These are phyloP conservation scores for Umbelopsis sp. DNA, from an alignment of 371 early-diverging fungal genomes.

Conservation along the genomic window DNA sequence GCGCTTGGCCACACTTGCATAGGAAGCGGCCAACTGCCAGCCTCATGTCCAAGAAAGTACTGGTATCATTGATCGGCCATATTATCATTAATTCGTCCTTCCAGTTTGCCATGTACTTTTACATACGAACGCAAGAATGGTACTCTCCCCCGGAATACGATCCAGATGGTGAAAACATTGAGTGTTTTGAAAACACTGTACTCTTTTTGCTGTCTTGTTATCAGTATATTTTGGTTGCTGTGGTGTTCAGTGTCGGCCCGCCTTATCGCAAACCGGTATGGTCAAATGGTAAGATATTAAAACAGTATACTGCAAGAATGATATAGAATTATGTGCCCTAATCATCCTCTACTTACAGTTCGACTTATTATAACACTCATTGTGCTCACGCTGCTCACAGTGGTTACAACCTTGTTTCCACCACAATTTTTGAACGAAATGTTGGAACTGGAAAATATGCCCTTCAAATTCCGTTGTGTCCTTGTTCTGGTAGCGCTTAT, in stretches of 20 bases:
- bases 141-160: conserved; percentile 61
- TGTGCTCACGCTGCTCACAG: conserved; percentile 51
- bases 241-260: conserved; percentile 93
- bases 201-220: conserved; percentile 89
- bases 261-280: conserved; percentile 87
- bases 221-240: conserved; percentile 90
- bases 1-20: conserved; percentile 74
- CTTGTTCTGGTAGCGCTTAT: conserved; percentile 49
- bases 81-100: conserved; percentile 78
- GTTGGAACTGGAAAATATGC: conserved; percentile 62
- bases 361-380: conserved; percentile 60
- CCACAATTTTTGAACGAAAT: conserved; percentile 37
- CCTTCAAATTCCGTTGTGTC: conserved; percentile 48
- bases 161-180: conserved; percentile 73
- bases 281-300: conserved; percentile 66
- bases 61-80: conserved; percentile 90
- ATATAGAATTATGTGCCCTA: background rate
- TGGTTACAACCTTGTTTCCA: conserved; percentile 55
- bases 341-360: conserved; percentile 27
- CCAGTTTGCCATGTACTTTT: conserved; percentile 74
- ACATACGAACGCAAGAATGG: conserved; percentile 76
- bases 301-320: background rate
- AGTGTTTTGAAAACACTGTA: conserved; percentile 85
- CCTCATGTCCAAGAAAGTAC: conserved; percentile 86
- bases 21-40: conserved; percentile 92